Percentiles rank a stretch among this genome's conserved stretches.
Conservation (phyloP, 2,329 filamentous ascomycete species). For the Cadophora gregata region DNA sequence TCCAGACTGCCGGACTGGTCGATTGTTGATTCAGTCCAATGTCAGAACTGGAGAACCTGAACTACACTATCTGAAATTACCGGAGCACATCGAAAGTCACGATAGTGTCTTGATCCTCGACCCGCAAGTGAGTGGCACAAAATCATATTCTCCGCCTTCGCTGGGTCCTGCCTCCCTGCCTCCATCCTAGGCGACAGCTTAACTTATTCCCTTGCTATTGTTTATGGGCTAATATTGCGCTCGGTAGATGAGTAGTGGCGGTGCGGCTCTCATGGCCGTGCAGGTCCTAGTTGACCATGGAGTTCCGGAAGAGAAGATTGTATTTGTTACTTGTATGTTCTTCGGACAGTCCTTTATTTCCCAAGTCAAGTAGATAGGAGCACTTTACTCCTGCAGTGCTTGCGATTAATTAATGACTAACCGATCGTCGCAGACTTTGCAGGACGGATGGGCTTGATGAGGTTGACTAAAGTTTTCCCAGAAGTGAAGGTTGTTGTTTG, state of each 20-base stretch:
- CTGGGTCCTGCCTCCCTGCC: too few species aligned
- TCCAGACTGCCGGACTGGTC: slow-evolving; percentile 88
- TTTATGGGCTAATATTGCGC: not conserved
- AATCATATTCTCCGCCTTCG: not conserved
- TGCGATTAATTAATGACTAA: not conserved
- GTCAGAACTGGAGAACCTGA: slow-evolving; percentile 87
- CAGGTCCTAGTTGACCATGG: slow-evolving; percentile 95
- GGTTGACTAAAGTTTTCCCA: slow-evolving; percentile 88
- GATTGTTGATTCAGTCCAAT: slow-evolving; percentile 90
- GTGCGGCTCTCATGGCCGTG: slow-evolving; percentile 88
- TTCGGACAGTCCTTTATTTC: not conserved
- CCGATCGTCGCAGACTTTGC: slow-evolving; percentile 62
- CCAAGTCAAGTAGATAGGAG: not conserved
- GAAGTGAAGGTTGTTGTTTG: slow-evolving; percentile 86
- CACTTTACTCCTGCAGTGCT: not conserved
- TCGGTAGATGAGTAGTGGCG: slow-evolving; percentile 81
- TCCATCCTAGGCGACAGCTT: too few species aligned
- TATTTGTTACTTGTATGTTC: slow-evolving; percentile 76
- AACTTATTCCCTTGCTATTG: not conserved
- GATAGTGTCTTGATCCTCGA: slow-evolving; percentile 87
- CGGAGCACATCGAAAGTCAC: slow-evolving; percentile 73
- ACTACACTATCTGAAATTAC: slow-evolving; percentile 85
- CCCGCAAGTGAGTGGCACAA: slow-evolving; percentile 61
- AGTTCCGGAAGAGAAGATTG: slow-evolving; percentile 81
- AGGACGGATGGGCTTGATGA: slow-evolving; percentile 81